Conservation (phyloP, 345 rosid genomes). For the Geranium rotundifolium region DNA sequence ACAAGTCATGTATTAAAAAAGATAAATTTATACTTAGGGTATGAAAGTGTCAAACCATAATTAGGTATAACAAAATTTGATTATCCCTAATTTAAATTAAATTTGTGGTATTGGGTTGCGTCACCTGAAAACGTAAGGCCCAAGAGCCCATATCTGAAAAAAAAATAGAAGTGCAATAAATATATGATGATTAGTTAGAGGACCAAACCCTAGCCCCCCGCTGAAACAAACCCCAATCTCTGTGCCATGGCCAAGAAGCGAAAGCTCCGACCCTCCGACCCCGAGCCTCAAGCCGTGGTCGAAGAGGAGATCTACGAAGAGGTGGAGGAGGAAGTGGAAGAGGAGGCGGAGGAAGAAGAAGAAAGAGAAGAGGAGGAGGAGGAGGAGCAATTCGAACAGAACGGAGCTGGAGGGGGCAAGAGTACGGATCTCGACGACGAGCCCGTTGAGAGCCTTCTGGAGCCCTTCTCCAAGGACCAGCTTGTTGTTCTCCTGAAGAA, state of each 20-base stretch:
- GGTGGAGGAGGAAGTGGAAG: slow-evolving; percentile 5
- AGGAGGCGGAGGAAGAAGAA: slow-evolving; percentile 26
- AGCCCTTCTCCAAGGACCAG: slow-evolving; percentile 59
- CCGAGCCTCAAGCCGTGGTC: slow-evolving; percentile 8
- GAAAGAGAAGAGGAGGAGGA: slow-evolving; percentile 9
- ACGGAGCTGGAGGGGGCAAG: slow-evolving; percentile 2
- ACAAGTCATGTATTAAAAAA: too few relatives aligned
- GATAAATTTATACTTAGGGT: too few relatives aligned
- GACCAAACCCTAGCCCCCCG: not conserved
- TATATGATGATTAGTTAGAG: too few relatives aligned
- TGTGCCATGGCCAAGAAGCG: slow-evolving; percentile 52
- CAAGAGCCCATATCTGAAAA: too few relatives aligned
- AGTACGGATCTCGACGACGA: slow-evolving; percentile 31
- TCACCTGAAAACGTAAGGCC: too few relatives aligned
- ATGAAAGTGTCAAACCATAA: too few relatives aligned
- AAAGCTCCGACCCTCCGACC: slow-evolving; percentile 40
- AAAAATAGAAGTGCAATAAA: too few relatives aligned
- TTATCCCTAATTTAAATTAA: too few relatives aligned
- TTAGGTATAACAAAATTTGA: too few relatives aligned
- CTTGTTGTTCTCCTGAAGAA: slow-evolving; percentile 33
- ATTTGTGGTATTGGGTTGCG: too few relatives aligned
- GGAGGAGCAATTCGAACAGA: slow-evolving; percentile 6
- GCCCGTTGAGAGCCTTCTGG: slow-evolving; percentile 53
- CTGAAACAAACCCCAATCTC: slow-evolving; percentile 21
- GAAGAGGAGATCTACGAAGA: slow-evolving; percentile 17